These are phyloP conservation scores for Lactifluus volemus DNA, from an alignment of 768 basidiomycete genomes.

Conservation along the genomic window DNA sequence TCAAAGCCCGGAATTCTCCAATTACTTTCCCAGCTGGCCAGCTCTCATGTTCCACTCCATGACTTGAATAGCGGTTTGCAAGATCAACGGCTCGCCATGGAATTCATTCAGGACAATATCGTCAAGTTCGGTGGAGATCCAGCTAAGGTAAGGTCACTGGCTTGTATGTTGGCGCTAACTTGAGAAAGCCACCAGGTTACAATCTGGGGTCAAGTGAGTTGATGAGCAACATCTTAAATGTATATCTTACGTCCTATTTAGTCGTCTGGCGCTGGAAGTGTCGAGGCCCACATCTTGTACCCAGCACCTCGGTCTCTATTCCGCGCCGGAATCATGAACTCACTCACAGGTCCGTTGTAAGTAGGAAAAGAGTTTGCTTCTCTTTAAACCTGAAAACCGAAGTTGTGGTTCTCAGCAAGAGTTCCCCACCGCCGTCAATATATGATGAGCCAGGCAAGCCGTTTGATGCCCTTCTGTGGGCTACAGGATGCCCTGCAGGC, in stretches of 20 bases:
- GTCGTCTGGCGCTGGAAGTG: conserved; percentile 44
- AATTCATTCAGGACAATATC: conserved; percentile 57
- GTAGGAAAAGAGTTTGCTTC: conserved; percentile 13
- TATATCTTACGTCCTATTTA: conserved; percentile 16
- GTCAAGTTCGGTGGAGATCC: conserved; percentile 36
- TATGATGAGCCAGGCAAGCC: conserved; percentile 47
- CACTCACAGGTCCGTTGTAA: conserved; percentile 43
- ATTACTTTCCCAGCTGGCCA: conserved; percentile 32
- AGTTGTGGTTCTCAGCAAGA: conserved; percentile 34
- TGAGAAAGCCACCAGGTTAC: conserved; percentile 32
- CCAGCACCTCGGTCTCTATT: conserved; percentile 31
- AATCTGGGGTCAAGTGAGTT: conserved; percentile 41
- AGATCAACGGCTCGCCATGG: conserved; percentile 52
- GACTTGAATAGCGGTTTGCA: conserved; percentile 29
- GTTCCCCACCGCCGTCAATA: conserved; percentile 36
- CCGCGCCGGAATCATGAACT: conserved; percentile 44
- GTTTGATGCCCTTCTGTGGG: conserved; percentile 36
- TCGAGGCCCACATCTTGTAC: conserved; percentile 37
- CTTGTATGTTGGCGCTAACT: not conserved
- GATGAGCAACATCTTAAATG: not conserved
- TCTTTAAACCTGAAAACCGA: not conserved
- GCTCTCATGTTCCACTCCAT: conserved; percentile 32
- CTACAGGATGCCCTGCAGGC: conserved; percentile 39
- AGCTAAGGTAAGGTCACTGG: conserved; percentile 32
- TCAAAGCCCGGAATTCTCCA: not conserved